A percentile compares a stretch with the other conserved stretches of the same genome.
Conservation (phyloP, 495 filamentous ascomycete genomes). For the Aspergillus sclerotiicarbonarius region DNA sequence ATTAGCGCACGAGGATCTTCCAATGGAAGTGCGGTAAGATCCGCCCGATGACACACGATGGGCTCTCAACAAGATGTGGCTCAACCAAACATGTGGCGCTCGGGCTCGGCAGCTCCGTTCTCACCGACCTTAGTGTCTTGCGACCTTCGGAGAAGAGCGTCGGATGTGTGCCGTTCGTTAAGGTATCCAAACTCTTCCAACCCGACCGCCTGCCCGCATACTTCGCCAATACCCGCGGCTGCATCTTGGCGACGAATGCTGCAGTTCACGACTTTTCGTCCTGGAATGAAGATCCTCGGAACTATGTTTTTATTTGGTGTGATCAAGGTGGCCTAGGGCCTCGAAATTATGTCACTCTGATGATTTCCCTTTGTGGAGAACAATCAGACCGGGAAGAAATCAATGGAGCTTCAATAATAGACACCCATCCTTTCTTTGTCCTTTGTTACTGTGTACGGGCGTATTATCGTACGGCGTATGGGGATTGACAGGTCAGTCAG, state of each 20-base stretch:
- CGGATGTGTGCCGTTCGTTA: background rate
- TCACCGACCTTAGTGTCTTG: conserved; percentile 19
- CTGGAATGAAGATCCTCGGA: too few relatives aligned
- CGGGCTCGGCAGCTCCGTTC: conserved; percentile 3
- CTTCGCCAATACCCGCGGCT: too few relatives aligned
- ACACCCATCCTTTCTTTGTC: background rate
- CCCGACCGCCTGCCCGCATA: too few relatives aligned
- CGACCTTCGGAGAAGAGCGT: conserved; percentile 2
- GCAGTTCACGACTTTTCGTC: too few relatives aligned
- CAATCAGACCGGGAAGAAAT: background rate
- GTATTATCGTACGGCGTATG: background rate
- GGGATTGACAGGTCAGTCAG: background rate
- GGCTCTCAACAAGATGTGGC: conserved; percentile 19
- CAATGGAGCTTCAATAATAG: background rate
- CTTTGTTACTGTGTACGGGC: background rate
- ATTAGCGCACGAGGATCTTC: conserved; percentile 17
- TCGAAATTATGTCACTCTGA: background rate
- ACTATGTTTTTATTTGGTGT: too few relatives aligned
- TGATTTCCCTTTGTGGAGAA: background rate
- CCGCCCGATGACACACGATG: conserved; percentile 21
- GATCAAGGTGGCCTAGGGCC: too few relatives aligned
- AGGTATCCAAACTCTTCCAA: background rate
- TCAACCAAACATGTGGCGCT: conserved; percentile 20
- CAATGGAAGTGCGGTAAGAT: conserved; percentile 23
- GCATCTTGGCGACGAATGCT: too few relatives aligned